Evolutionary conservation across 1,284 basidiomycete species (phyloP).

Genomic region (Neonothopanus nambi): DNA sequence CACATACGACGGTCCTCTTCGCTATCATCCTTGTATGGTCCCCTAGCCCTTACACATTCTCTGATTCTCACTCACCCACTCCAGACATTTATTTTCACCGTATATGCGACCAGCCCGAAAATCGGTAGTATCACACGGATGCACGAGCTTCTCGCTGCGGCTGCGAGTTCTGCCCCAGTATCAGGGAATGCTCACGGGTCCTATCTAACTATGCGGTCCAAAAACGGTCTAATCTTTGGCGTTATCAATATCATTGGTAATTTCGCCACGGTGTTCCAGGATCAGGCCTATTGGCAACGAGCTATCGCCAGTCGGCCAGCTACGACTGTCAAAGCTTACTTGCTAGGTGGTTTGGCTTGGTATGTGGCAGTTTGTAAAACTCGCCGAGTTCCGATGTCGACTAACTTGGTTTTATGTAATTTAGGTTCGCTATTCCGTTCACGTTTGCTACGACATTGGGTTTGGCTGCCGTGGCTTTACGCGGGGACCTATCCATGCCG

Average conservation of each 20-base stretch:
- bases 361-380: slow-evolving; percentile 27
- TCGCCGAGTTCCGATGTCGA: neutral
- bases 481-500: slow-evolving; percentile 69
- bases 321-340: slow-evolving; percentile 85
- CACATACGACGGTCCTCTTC: slow-evolving; percentile 81
- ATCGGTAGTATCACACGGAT: slow-evolving; percentile 59
- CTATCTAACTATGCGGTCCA: slow-evolving; percentile 80
- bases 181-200: slow-evolving; percentile 67
- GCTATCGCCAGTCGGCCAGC: slow-evolving; percentile 85
- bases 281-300: slow-evolving; percentile 78
- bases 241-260: slow-evolving; percentile 86
- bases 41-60: neutral
- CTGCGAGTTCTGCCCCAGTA: slow-evolving; percentile 49
- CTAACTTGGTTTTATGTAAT: neutral
- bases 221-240: slow-evolving; percentile 84
- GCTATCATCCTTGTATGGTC: slow-evolving; percentile 68
- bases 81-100: slow-evolving; percentile 52
- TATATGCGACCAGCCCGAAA: slow-evolving; percentile 73
- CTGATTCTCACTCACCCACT: neutral
- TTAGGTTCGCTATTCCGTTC: slow-evolving; percentile 81
- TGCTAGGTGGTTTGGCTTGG: slow-evolving; percentile 89
- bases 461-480: slow-evolving; percentile 78
- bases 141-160: slow-evolving; percentile 60
- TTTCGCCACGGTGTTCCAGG: slow-evolving; percentile 39
- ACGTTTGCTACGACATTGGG: slow-evolving; percentile 81